These are phyloP conservation scores for Vicia faba DNA, from an alignment of 306 rosid genomes.

Conservation along the genomic window DNA sequence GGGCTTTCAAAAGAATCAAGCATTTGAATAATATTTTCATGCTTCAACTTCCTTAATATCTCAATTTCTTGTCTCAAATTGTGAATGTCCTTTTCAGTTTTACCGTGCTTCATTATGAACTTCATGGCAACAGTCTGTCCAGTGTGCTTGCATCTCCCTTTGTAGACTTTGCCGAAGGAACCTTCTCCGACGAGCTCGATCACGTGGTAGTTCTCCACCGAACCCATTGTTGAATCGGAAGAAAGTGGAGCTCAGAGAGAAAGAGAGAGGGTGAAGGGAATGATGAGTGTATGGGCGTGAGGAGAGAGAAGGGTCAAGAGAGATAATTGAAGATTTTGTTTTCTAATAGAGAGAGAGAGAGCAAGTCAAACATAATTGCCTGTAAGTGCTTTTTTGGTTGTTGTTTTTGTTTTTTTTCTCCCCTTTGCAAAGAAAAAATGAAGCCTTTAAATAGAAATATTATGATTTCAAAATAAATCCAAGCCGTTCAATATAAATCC, in stretches of 20 bases:
- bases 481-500: too few species aligned
- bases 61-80: conserved; percentile 94
- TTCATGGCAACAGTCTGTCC: conserved; percentile 99
- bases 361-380: too few species aligned
- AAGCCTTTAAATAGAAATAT: too few species aligned
- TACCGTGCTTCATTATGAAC: conserved; percentile 95
- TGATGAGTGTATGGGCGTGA: too few species aligned
- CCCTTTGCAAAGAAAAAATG: too few species aligned
- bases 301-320: too few species aligned
- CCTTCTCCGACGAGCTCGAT: conserved; percentile 98
- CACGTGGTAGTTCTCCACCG: conserved; percentile 87
- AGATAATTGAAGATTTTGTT: too few species aligned
- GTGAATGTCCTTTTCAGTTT: conserved; percentile 88
- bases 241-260: neutral
- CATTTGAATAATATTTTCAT: conserved; percentile 92
- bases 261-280: conserved; percentile 9
- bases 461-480: too few species aligned
- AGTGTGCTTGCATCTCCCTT: conserved; percentile 83
- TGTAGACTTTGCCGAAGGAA: conserved; percentile 96
- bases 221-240: conserved; percentile 61
- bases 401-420: too few species aligned
- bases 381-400: too few species aligned
- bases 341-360: too few species aligned
- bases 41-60: conserved; percentile 94
- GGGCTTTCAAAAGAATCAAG: conserved; percentile 98